Evolutionary conservation across 768 basidiomycete species (phyloP), one percentile per base, ranked within the genome.

Genomic region (Rubroboletus pulcherrimus): DNA sequence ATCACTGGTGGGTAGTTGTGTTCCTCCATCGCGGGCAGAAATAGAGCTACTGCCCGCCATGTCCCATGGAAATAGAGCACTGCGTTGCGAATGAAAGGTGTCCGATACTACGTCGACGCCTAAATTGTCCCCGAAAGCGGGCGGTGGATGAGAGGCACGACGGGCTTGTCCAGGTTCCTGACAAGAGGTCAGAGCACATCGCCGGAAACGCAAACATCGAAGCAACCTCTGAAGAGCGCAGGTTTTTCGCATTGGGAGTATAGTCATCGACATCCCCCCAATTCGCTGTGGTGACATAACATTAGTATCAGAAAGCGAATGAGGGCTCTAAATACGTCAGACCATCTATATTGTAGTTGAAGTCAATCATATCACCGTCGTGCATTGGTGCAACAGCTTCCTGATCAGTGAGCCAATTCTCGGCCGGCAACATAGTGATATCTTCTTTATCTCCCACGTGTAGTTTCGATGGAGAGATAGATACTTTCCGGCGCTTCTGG

Each of bases 121-220:
- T 41, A 86, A 71, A 54, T 82, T 72, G 47, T 76, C 79, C 37
- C 78, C 81, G 26, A 80, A 56, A 9, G 76, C 63, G 40, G 82
- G 84, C 14, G 77, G 76, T 12, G 81, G 79, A 19, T 80, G 78
- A 43, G 90, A 89, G 34, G 73, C 74, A n/a, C 77, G 82, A 60
- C 91, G 89, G n/a, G 78, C 89, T 84, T 89, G 87, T 31, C 88
- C 91, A 45, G 90, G 90, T 73, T 91, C 89, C 91, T 91, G 62
- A 40, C n/a, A 57, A 37, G 11, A 12, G 40, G 44, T 71, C 40
- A 72, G 53, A 43, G 26, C 33, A 30, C 31, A 17, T 43, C 38
- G 30, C 47, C n/a, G 11, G n/a, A 45, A 41, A 26, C 2, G 10
- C 7, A 56, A 44, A 38, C 47, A 51, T 49, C 10, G 29, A 26